These are phyloP conservation scores for Teratosphaeria epicoccoides DNA, from an alignment of 2,329 filamentous ascomycete genomes.

Conservation along the genomic window DNA sequence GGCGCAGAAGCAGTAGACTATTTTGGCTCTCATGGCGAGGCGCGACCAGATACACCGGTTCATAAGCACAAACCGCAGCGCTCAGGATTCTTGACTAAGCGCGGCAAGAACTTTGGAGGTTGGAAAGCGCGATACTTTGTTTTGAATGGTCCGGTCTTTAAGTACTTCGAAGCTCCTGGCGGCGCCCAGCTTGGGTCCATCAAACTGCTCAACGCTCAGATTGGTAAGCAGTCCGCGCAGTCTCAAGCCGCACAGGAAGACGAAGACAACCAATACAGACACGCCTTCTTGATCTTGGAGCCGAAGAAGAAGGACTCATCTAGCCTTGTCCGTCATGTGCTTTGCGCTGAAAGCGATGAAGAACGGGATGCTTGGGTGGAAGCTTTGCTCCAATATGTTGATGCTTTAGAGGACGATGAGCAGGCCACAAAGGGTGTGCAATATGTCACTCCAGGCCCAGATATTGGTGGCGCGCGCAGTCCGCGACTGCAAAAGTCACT, in stretches of 20 bases:
- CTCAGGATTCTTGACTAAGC: constrained; percentile 88
- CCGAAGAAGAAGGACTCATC: constrained; percentile 92
- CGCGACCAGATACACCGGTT: constrained; percentile 30
- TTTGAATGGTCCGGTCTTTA: constrained; percentile 60
- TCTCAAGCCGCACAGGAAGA: constrained; percentile 52
- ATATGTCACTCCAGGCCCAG: constrained; percentile 8
- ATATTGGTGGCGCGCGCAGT: constrained; percentile 18
- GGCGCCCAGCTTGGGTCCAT: constrained; percentile 88
- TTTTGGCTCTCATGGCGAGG: constrained; percentile 23
- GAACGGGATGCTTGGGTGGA: constrained; percentile 94
- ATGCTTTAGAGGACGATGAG: constrained; percentile 55
- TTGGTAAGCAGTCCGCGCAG: constrained; percentile 79
- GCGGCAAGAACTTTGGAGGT: constrained; percentile 95
- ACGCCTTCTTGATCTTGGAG: constrained; percentile 89
- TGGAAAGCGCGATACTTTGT: constrained; percentile 83
- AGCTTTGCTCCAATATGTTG: constrained; percentile 77
- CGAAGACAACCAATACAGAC: constrained; percentile 84
- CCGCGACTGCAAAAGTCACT: constrained; percentile 29
- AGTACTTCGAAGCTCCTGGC: constrained; percentile 85
- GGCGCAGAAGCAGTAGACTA: constrained; percentile 44
- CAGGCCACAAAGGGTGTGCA: constrained; percentile 6
- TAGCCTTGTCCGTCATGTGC: constrained; percentile 79
- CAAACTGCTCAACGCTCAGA: constrained; percentile 81
- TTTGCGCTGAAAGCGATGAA: constrained; percentile 87
- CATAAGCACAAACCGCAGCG: constrained; percentile 59